Evolutionary conservation across 2,329 filamentous ascomycete species (phyloP).

Genomic region (Aspergillus quadricinctus): DNA sequence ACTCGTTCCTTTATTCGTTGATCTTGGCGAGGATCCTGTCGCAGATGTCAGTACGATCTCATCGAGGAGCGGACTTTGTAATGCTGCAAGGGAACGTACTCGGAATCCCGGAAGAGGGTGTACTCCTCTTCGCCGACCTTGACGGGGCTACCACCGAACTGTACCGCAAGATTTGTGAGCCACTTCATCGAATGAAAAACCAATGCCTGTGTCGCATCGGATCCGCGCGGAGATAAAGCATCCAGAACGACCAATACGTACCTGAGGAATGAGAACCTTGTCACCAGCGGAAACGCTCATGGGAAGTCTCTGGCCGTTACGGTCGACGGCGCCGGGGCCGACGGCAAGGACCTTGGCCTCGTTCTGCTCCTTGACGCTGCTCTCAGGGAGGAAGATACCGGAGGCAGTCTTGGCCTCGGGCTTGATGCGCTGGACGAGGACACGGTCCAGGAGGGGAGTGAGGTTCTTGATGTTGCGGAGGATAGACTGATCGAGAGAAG

Average conservation of each 20-base stretch:
- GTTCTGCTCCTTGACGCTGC: conserved; percentile 95
- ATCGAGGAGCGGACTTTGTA: neutral
- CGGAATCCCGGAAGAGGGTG: conserved; percentile 92
- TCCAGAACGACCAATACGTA: conserved; percentile 43
- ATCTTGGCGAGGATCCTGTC: conserved; percentile 96
- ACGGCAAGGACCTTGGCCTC: conserved; percentile 95
- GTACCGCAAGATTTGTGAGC: conserved; percentile 20
- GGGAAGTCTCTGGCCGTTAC: conserved; percentile 79
- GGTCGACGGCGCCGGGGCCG: conserved; percentile 81
- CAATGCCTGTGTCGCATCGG: neutral
- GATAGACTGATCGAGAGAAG: conserved; percentile 42
- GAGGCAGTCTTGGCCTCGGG: conserved; percentile 93
- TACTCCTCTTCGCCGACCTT: conserved; percentile 98
- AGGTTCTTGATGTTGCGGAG: conserved; percentile 95
- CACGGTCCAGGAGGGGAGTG: conserved; percentile 92
- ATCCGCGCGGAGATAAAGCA: conserved; percentile 11
- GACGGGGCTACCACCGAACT: conserved; percentile 91
- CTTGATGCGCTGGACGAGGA: conserved; percentile 97
- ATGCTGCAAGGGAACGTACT: conserved; percentile 61
- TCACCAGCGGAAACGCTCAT: conserved; percentile 82
- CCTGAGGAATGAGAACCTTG: conserved; percentile 92
- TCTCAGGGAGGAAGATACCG: conserved; percentile 97
- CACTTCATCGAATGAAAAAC: neutral
- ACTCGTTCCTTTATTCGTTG: conserved; percentile 68
- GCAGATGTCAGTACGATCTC: conserved; percentile 12